Evolutionary conservation across 1,284 basidiomycete genomes (phyloP), one percentile per base, ranked within the genome.

Genomic region (Pyrrhoderma lamaoense): DNA sequence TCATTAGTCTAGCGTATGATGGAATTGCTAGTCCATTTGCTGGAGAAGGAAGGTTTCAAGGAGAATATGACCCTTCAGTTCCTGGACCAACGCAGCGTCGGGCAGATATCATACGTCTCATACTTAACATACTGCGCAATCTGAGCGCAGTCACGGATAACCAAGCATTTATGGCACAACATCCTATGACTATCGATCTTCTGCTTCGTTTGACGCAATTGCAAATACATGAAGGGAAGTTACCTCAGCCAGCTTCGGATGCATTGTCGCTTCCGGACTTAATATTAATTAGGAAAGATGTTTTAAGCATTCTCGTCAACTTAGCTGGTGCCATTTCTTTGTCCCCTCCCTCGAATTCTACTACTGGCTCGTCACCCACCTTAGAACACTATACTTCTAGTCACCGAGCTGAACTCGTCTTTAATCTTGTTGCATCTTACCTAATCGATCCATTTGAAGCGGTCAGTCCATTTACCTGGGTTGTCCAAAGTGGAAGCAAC

Each of bases 71-170:
- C 54, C 63, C 66, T 35, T 64, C 65, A 25, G 56, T 43, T 53
- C 45, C 64, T 22, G 82, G 77, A 31, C 80, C 76, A 3, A 70
- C 72, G 42, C 82, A 78, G 58, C 77, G 80, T n/a, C 77, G 79
- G 25, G 82, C 75, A 22, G 84, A 87, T 53, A 67, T 84, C 46
- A 74, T 94, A 39, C 73, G 93, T 25, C 71, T 83, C 1, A 74
- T 89, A 39, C 65, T 86, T 44, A 93, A 89, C 62, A 83, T 98
- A 58, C 70, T 98, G 47, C 87, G 92, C 45, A 97, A 96, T 68
- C 75, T 96, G 56, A 82, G 90, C 5, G 71, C 80, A 49, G 71
- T 86, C 56, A 70, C 72, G 3, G 87, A 93, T 53, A 97, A 96
- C 61, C 69, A 75, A 52, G 68, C 70, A 25, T 82, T 78, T 61